A percentile compares a stretch with the other conserved stretches of the same genome.
These are phyloP conservation scores for Leccinum fuscescens DNA, from an alignment of 1,284 basidiomycete species.

Conservation along the genomic window DNA sequence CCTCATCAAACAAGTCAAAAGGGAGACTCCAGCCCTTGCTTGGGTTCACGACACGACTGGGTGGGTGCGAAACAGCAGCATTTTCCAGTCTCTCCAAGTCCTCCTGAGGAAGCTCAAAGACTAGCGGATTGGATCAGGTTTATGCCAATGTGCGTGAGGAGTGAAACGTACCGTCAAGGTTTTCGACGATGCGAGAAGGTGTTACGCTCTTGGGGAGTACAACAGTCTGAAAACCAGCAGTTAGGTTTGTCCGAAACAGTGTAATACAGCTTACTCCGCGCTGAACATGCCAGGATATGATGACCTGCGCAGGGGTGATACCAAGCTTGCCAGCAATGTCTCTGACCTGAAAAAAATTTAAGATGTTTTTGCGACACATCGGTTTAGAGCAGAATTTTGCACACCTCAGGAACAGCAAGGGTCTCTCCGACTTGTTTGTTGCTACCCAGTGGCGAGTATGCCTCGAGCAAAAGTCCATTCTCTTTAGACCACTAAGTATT, in stretches of 20 bases:
- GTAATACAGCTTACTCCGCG: slow-evolving; percentile 56
- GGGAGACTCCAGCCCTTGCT: slow-evolving; percentile 59
- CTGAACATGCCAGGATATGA: slow-evolving; percentile 80
- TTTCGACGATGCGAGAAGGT: slow-evolving; percentile 67
- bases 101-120: slow-evolving; percentile 50
- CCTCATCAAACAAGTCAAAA: slow-evolving; percentile 60
- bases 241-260: slow-evolving; percentile 1
- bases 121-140: slow-evolving; percentile 30
- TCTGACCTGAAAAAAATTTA: slow-evolving; percentile 43
- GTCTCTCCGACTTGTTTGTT: slow-evolving; percentile 54
- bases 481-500: slow-evolving; percentile 56
- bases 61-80: slow-evolving; percentile 54
- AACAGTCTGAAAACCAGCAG: slow-evolving; percentile 46
- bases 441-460: slow-evolving; percentile 79
- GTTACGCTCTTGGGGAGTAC: slow-evolving; percentile 82
- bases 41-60: slow-evolving; percentile 59
- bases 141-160: not conserved
- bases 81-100: slow-evolving; percentile 60
- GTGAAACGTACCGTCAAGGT: slow-evolving; percentile 51
- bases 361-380: too few relatives aligned
- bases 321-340: slow-evolving; percentile 61
- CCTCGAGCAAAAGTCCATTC: slow-evolving; percentile 66
- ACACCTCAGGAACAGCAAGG: slow-evolving; percentile 53
- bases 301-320: slow-evolving; percentile 75
- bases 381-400: not conserved